phyloP scores from a whole-genome alignment of 1,139 yeast genomes.

The Magnusiomyces suaveolens region DNA sequence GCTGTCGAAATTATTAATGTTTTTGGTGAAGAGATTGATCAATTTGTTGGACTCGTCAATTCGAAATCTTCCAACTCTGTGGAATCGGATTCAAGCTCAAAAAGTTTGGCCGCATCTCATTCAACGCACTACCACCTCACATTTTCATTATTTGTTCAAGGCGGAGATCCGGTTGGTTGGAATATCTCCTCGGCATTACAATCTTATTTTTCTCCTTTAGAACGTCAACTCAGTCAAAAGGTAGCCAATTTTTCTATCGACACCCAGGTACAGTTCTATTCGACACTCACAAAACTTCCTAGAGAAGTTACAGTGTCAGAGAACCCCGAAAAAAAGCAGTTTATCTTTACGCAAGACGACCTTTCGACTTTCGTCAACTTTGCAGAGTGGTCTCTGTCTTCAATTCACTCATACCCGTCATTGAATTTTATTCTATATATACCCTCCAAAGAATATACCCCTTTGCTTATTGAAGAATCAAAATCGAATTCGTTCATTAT shows the following conservation, averaged over 20 bases:
- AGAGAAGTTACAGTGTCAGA: slow-evolving; percentile 7
- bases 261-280: slow-evolving; percentile 68
- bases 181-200: slow-evolving; percentile 41
- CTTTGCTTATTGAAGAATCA: slow-evolving; percentile 37
- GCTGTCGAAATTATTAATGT: slow-evolving; percentile 50
- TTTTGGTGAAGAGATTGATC: slow-evolving; percentile 40
- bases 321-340: slow-evolving; percentile 11
- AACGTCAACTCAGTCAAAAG: slow-evolving; percentile 37
- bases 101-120: slow-evolving; percentile 37
- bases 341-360: slow-evolving; percentile 31
- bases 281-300: slow-evolving; percentile 34
- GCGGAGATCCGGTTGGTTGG: slow-evolving; percentile 48
- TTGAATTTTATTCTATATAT: slow-evolving; percentile 60
- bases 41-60: slow-evolving; percentile 19
- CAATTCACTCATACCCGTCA: slow-evolving; percentile 44
- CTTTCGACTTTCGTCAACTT: slow-evolving; percentile 64
- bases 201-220: slow-evolving; percentile 39
- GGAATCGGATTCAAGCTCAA: neutral
- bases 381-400: slow-evolving; percentile 65
- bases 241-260: slow-evolving; percentile 67
- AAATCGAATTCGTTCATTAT: slow-evolving; percentile 59
- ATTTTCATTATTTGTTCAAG: slow-evolving; percentile 53
- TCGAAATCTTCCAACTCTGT: slow-evolving; percentile 12
- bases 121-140: slow-evolving; percentile 58
- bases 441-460: slow-evolving; percentile 43